These are phyloP conservation scores for Phyllosticta ampelicida DNA, from an alignment of 2,329 filamentous ascomycete genomes.

Conservation along the genomic window DNA sequence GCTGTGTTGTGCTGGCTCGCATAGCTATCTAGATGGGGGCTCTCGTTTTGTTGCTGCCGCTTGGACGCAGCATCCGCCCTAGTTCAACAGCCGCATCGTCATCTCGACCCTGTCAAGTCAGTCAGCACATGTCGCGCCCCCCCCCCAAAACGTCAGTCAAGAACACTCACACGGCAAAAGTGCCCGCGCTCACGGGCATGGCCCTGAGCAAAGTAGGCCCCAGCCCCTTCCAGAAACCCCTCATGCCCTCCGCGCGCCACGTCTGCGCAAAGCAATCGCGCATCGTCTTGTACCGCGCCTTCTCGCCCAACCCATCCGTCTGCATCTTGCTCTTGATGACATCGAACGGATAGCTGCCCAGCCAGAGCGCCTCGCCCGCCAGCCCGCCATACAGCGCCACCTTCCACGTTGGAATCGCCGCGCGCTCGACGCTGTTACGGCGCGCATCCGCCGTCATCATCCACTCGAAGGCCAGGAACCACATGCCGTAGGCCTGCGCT, in stretches of 20 bases:
- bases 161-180: conserved; percentile 62
- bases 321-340: conserved; percentile 99
- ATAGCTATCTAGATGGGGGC: no score
- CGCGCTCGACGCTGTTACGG: conserved; percentile 64
- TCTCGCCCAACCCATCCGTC: conserved; percentile 74
- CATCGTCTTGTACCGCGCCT: conserved; percentile 70
- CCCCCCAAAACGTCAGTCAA: background rate
- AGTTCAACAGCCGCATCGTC: conserved; percentile 30
- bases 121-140: conserved; percentile 1
- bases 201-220: conserved; percentile 83
- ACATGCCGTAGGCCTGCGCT: conserved; percentile 87
- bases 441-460: conserved; percentile 84
- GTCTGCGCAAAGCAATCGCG: conserved; percentile 80
- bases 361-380: conserved; percentile 88
- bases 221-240: conserved; percentile 92
- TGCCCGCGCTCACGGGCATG: conserved; percentile 96
- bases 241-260: conserved; percentile 61
- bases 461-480: conserved; percentile 93
- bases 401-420: conserved; percentile 72
- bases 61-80: conserved; percentile 3
- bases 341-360: conserved; percentile 89
- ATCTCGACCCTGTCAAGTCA: conserved; percentile 16
- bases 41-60: background rate
- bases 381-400: conserved; percentile 87
- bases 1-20: no score